phyloP scores from a whole-genome alignment of 768 basidiomycete genomes.

The Boletus sp. region DNA sequence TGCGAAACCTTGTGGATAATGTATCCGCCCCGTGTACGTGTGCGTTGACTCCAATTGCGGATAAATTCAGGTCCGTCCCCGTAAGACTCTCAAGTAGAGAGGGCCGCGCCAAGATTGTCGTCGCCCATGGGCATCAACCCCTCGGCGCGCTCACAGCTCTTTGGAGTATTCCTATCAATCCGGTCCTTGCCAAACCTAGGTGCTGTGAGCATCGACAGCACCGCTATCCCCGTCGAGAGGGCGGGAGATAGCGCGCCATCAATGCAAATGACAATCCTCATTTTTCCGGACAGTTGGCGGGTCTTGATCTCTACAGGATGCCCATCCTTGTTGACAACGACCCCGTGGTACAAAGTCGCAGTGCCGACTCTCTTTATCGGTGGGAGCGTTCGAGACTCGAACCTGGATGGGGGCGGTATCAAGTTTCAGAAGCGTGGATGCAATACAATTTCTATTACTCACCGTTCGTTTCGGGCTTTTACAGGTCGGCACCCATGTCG shows the following conservation, averaged over 20 bases:
- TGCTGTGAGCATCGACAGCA: neutral
- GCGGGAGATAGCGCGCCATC: neutral
- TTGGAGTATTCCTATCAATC: neutral
- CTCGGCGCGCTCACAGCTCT: neutral
- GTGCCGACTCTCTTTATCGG: neutral
- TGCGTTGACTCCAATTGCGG: slow-evolving; percentile 19
- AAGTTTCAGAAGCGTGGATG: neutral
- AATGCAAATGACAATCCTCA: neutral
- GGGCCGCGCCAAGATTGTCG: neutral
- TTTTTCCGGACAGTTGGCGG: neutral
- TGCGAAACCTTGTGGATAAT: slow-evolving; percentile 9
- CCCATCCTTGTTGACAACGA: too few relatives aligned
- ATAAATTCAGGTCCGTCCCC: slow-evolving; percentile 25
- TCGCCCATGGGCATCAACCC: too few relatives aligned
- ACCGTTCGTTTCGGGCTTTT: neutral
- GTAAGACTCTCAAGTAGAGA: neutral
- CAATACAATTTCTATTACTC: neutral
- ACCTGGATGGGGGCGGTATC: neutral
- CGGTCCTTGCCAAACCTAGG: neutral
- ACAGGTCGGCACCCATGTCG: neutral
- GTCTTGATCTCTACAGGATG: too few relatives aligned
- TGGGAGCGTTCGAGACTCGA: neutral
- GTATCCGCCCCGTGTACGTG: slow-evolving; percentile 12
- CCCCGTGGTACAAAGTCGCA: neutral
- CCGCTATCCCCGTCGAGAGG: neutral